phyloP scores from a whole-genome alignment of 2,329 filamentous ascomycete genomes.

The Hymenoscyphus linearis region DNA sequence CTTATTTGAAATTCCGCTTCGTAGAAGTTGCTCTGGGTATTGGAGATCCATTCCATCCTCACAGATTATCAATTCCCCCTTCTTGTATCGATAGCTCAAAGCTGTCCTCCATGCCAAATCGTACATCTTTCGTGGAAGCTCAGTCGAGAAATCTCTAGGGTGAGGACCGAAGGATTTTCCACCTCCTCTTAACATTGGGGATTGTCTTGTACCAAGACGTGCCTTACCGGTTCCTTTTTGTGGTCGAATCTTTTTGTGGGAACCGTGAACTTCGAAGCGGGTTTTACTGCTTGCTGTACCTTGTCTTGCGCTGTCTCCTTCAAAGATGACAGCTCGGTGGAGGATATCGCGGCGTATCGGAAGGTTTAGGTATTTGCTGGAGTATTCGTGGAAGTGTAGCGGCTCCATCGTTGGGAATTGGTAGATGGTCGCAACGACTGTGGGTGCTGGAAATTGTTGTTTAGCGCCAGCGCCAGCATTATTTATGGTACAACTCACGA shows the following conservation, averaged over 20 bases:
- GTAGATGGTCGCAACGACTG: slow-evolving; percentile 81
- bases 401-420: slow-evolving; percentile 87
- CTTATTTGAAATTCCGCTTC: not conserved
- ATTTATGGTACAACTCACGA: slow-evolving; percentile 8
- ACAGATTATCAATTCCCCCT: slow-evolving; percentile 81
- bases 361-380: slow-evolving; percentile 75
- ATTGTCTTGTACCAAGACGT: slow-evolving; percentile 75
- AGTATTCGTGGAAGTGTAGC: slow-evolving; percentile 69
- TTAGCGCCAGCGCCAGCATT: not conserved
- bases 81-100: slow-evolving; percentile 82
- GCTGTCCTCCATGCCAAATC: slow-evolving; percentile 94
- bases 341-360: slow-evolving; percentile 88
- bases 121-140: slow-evolving; percentile 83
- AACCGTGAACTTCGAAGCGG: slow-evolving; percentile 77
- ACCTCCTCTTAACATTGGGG: slow-evolving; percentile 76
- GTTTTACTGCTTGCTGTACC: slow-evolving; percentile 82
- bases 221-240: slow-evolving; percentile 85
- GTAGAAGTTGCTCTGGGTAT: slow-evolving; percentile 22
- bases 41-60: slow-evolving; percentile 69
- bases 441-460: slow-evolving; percentile 41
- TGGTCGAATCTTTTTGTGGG: slow-evolving; percentile 70
- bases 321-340: slow-evolving; percentile 86
- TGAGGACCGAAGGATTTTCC: slow-evolving; percentile 88
- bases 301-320: slow-evolving; percentile 82
- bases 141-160: slow-evolving; percentile 83